These are phyloP conservation scores for Sicyos baderoa DNA, from an alignment of 306 rosid species.

Conservation along the genomic window DNA sequence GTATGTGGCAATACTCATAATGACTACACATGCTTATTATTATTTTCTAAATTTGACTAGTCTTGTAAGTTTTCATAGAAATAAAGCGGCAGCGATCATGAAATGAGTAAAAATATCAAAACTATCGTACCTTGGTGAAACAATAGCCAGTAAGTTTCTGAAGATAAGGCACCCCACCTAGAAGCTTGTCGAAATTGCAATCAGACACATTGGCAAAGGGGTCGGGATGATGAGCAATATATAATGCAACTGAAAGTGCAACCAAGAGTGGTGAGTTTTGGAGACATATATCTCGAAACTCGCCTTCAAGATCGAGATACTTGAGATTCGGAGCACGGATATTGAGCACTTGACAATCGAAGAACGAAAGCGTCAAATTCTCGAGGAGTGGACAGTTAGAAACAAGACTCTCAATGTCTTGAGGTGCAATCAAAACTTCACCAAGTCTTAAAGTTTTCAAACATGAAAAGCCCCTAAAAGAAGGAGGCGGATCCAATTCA, in stretches of 20 bases:
- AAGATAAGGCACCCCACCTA: constrained; percentile 81
- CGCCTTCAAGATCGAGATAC: constrained; percentile 74
- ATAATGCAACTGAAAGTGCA: constrained; percentile 53
- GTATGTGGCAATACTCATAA: no score
- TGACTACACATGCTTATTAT: no score
- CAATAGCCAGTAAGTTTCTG: constrained; percentile 68
- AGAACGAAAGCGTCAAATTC: constrained; percentile 51
- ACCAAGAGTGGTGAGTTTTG: constrained; percentile 61
- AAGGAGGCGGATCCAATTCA: constrained; percentile 66
- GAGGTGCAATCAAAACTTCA: constrained; percentile 56
- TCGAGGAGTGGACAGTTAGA: constrained; percentile 64
- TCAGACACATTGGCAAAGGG: constrained; percentile 45
- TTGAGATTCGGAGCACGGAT: constrained; percentile 72
- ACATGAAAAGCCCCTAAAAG: constrained; percentile 51
- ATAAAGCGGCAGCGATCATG: constrained; percentile 5
- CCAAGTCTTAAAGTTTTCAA: constrained; percentile 64
- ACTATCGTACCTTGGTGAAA: constrained; percentile 64
- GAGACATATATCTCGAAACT: constrained; percentile 66
- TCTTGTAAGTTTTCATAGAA: no score
- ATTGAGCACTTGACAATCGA: constrained; percentile 54
- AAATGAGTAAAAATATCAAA: no score
- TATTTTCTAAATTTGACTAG: no score
- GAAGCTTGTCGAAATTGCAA: constrained; percentile 66
- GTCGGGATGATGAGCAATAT: constrained; percentile 64
- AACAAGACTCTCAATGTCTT: constrained; percentile 67